These are phyloP conservation scores for Deuterostichococcus epilithicus DNA, from an alignment of 139 green algal species.

Conservation along the genomic window DNA sequence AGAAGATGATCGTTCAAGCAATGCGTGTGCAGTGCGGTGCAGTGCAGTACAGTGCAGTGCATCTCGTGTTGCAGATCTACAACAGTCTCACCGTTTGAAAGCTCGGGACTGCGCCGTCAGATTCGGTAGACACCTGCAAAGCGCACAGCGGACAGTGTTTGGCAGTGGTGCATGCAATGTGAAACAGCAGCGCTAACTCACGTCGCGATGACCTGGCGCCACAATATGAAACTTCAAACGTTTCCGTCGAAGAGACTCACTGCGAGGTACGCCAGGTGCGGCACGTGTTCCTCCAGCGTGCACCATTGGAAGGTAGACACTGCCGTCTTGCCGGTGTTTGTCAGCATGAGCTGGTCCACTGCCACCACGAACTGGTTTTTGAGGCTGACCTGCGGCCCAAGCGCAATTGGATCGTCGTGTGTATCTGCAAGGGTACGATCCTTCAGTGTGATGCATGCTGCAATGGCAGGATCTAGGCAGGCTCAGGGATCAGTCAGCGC, in stretches of 20 bases:
- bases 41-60: too few relatives aligned
- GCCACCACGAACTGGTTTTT: constrained; percentile 17
- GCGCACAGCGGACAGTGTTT: neutral
- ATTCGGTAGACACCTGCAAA: neutral
- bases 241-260: constrained; percentile 8
- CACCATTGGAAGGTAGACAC: constrained; percentile 32
- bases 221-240: neutral
- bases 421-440: too few relatives aligned
- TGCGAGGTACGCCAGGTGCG: constrained; percentile 32
- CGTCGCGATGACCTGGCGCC: too few relatives aligned
- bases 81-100: neutral
- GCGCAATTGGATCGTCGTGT: too few relatives aligned
- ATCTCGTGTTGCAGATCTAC: too few relatives aligned
- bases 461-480: neutral
- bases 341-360: constrained; percentile 41
- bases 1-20: too few relatives aligned
- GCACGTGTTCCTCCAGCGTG: constrained; percentile 4
- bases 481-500: neutral
- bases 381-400: constrained; percentile 16
- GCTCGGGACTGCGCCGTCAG: neutral
- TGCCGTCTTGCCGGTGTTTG: constrained; percentile 35
- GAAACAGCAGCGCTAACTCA: neutral
- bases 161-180: neutral
- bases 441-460: too few relatives aligned
- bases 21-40: too few relatives aligned